Base-by-base conservation (phyloP, 768 basidiomycete genomes). In the Suillus weaverae region DNA sequence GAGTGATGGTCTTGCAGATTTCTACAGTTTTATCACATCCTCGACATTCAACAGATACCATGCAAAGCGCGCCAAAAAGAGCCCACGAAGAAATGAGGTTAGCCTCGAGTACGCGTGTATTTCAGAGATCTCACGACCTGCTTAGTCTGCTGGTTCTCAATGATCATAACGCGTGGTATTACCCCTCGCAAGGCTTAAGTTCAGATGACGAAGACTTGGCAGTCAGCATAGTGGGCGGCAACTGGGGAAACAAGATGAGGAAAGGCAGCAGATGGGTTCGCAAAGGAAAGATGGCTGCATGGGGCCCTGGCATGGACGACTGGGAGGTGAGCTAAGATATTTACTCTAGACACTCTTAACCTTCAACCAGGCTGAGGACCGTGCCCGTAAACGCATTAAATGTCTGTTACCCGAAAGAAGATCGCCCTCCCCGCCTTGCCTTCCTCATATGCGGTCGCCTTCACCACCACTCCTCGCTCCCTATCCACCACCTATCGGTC, bases 221-320 rank as follows among this genome's bases (percentile, higher is more conserved):
- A 60, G 75, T 81, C 62, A 80, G 82, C 38, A 76, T 82, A 46
- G 81, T 80, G 14, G 79, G 82, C 51, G 90, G 94, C 41, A 95
- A 95, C 69, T 95, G 94, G 92, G 94, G 94, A 3, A 85, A 87
- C 65, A 95, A 95, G 78, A 84, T 83, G 11, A 76, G 82, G 64
- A 87, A 86, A 72, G 88, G 87, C n/a, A 86, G 91, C 22, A 83
- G 92, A 72, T 95, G 92, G 92, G 83, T 91, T 57, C 85, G 92
- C 20, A 85, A 83, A 72, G 91, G 93, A 54, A 95, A 95, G 77
- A 86, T 94, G 65, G 85, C 86, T 35, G 81, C 88, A 16, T 95
- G 94, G 94, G 92, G 91, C 35, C 92, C 93, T 26, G 84, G 85
- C 56, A 86, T 88, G 80, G 92, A 92, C 41, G 92, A 94, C 64